These are phyloP conservation scores for Collybiopsis confluens DNA, from an alignment of 768 basidiomycete species.

Conservation along the genomic window DNA sequence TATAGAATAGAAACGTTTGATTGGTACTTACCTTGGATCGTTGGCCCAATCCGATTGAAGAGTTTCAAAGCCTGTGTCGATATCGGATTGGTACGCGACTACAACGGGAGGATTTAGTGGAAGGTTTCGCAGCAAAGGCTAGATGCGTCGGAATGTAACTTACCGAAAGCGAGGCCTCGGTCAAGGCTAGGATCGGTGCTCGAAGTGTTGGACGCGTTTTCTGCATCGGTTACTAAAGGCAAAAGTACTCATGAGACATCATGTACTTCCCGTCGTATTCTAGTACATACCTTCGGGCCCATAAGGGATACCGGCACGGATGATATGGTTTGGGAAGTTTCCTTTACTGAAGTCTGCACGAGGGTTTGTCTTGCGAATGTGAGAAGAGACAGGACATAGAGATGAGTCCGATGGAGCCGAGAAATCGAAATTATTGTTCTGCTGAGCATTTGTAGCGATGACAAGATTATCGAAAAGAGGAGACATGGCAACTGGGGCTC, in stretches of 20 bases:
- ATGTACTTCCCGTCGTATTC: background rate
- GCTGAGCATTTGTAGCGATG: conserved; percentile 15
- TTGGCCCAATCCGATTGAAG: conserved; percentile 14
- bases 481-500: conserved; percentile 26
- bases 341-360: conserved; percentile 17
- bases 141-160: background rate
- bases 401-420: conserved; percentile 10
- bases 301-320: conserved; percentile 10
- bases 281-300: conserved; percentile 12
- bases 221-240: conserved; percentile 7
- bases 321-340: conserved; percentile 1
- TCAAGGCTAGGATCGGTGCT: background rate
- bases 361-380: conserved; percentile 25
- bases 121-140: too few relatives aligned
- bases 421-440: conserved; percentile 30
- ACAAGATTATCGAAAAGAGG: conserved; percentile 23
- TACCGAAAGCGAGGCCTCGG: conserved; percentile 11
- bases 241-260: too few relatives aligned
- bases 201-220: background rate
- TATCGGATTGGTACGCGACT: conserved; percentile 16
- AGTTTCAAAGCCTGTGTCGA: conserved; percentile 13
- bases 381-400: conserved; percentile 27
- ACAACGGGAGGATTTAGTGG: background rate
- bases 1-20: background rate
- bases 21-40: conserved; percentile 7